A percentile compares a stretch with the other conserved stretches of the same genome.
Evolutionary conservation across 2,329 filamentous ascomycete genomes (phyloP).

Genomic region (Metarhizium sp.): DNA sequence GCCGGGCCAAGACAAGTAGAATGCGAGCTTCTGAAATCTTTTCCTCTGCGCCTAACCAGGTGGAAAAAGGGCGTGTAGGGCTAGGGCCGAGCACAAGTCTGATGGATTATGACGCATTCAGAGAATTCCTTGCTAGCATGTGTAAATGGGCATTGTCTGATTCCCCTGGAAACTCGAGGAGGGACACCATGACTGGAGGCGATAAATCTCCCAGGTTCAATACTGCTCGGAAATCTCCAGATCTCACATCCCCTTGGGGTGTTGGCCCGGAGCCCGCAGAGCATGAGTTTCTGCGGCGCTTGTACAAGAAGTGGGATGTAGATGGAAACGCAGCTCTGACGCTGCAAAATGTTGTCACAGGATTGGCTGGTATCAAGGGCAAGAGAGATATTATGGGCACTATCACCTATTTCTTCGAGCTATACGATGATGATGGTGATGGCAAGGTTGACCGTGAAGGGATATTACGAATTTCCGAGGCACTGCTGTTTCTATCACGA

Average conservation of each 20-base stretch:
- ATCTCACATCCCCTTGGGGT: constrained; percentile 43
- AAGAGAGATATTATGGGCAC: constrained; percentile 94
- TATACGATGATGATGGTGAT: constrained; percentile 89
- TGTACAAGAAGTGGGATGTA: constrained; percentile 84
- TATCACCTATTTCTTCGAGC: constrained; percentile 95
- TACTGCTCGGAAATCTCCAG: constrained; percentile 40
- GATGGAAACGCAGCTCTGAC: constrained; percentile 70
- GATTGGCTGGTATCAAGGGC: constrained; percentile 84
- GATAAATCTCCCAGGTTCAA: constrained; percentile 51
- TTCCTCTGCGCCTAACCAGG: constrained; percentile 33
- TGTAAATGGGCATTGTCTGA: constrained; percentile 92
- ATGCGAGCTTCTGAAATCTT: constrained; percentile 28
- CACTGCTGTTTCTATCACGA: constrained; percentile 82
- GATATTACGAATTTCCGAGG: constrained; percentile 89
- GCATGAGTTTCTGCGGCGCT: constrained; percentile 83
- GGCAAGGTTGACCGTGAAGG: constrained; percentile 91
- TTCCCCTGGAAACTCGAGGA: constrained; percentile 53
- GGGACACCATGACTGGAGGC: constrained; percentile 36
- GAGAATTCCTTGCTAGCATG: constrained; percentile 84
- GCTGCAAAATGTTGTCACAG: constrained; percentile 84
- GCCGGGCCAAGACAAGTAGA: constrained; percentile 51
- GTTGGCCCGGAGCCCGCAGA: constrained; percentile 63
- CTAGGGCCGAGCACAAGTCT: constrained; percentile 80
- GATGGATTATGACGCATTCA: constrained; percentile 96
- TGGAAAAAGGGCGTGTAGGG: constrained; percentile 79